Evolutionary conservation across 805 yeast species (phyloP).

Genomic region (Teunomyces atbi): DNA sequence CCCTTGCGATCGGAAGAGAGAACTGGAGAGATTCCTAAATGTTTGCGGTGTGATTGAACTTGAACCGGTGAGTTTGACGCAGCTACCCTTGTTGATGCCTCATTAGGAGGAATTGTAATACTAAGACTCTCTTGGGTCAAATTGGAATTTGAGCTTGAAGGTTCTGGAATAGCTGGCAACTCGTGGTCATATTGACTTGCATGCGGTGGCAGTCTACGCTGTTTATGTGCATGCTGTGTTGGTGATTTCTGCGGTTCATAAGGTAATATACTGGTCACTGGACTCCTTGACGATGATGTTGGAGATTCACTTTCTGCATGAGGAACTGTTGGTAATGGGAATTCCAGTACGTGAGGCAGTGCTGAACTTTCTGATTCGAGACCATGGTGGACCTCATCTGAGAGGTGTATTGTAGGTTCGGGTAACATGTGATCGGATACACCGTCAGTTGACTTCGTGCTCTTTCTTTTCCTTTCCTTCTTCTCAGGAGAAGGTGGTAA

Average conservation of each 20-base stretch:
- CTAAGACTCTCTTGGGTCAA: not conserved
- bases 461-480: constrained; percentile 7
- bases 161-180: not conserved
- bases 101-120: not conserved
- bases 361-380: not conserved
- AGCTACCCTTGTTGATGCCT: not conserved
- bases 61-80: not conserved
- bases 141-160: not conserved
- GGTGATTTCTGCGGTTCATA: not conserved
- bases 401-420: not conserved
- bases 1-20: no score
- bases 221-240: not conserved
- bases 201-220: not conserved
- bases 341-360: not conserved
- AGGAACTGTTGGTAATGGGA: not conserved
- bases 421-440: not conserved
- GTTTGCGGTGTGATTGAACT: not conserved
- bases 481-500: constrained; percentile 12
- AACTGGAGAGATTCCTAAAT: not conserved
- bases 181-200: not conserved
- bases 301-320: not conserved
- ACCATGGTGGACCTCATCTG: no score
- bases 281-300: not conserved
- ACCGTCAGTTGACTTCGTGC: not conserved
- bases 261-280: not conserved